Base-by-base conservation (phyloP, 2,329 filamentous ascomycete genomes). In the Botrytis byssoidea region DNA sequence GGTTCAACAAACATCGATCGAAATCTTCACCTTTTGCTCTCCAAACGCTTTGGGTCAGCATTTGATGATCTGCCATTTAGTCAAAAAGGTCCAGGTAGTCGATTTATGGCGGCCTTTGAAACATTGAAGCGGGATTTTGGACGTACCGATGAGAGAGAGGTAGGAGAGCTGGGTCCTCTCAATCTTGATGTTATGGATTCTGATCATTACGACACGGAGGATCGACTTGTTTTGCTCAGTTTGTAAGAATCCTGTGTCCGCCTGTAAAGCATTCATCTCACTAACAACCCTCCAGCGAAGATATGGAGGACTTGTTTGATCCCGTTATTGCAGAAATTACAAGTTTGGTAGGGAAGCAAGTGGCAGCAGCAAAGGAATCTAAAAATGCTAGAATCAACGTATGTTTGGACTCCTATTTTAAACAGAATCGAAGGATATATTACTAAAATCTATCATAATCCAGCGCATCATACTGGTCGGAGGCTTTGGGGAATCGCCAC, bases 1-100 rank as follows among this genome's bases (percentile, higher is more conserved):
- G 78, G 78, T 1, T 75, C 77, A 5, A 79, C 78, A 35, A 74
- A 75, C 57, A 77, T 79, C 4, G 77, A 79, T 70, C 77, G 78
- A 1, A 79, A 79, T 46, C 55, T 79, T 8, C 75, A 79, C 48
- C 2, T 69, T 2, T 22, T 79, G 4, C 73, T 79, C 9, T 76
- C 75, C 1, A 37, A 74, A 25, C 66, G 75, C 20, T 79, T 78
- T n/a, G 77, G 77, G 4, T 16, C 35, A 4, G 57, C 48, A 3
- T 78, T 77, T 70, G 74, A 76, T 42, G 57, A 75, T 29, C 8
- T 79, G 44, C 37, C 75, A 32, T 60, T 55, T 63, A 3, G 32
- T 16, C 48, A 74, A 57, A 78, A 76, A n/a, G 78, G 77, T 5
- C 74, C 76, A 18, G 75, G 75, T 10, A 77, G 77, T 32, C 74